A percentile compares a stretch with the other conserved stretches of the same genome.
phyloP scores from a whole-genome alignment of 805 yeast species.

The Lipomyces spencermartinsiae region DNA sequence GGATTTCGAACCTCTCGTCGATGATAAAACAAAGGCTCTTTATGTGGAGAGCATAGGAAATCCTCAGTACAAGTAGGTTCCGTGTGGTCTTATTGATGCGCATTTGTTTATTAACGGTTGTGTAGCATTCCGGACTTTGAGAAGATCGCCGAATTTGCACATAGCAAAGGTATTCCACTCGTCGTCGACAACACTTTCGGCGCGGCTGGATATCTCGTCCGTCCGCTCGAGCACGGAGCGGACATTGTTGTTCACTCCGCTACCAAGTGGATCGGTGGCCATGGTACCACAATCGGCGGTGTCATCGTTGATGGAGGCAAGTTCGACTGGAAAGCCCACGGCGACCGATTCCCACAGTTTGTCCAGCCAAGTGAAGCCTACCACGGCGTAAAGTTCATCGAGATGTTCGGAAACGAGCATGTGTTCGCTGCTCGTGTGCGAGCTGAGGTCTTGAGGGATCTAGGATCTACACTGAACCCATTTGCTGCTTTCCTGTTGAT shows the following conservation, averaged over 20 bases:
- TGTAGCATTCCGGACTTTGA: conserved; percentile 86
- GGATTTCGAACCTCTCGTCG: conserved; percentile 74
- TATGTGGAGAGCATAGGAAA: conserved; percentile 91
- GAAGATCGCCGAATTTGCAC: conserved; percentile 75
- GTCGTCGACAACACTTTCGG: conserved; percentile 97
- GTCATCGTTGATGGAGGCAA: conserved; percentile 88
- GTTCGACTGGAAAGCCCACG: conserved; percentile 87
- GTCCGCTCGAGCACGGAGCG: conserved; percentile 87
- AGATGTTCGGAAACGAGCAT: conserved; percentile 71
- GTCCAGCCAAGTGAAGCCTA: conserved; percentile 91
- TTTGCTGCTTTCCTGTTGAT: conserved; percentile 83
- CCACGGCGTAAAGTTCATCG: conserved; percentile 84
- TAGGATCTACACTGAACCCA: conserved; percentile 89
- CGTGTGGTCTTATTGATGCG: not conserved
- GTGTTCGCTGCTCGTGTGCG: conserved; percentile 84
- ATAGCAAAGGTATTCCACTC: conserved; percentile 83
- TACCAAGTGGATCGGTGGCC: conserved; percentile 98
- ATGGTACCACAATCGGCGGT: conserved; percentile 95
- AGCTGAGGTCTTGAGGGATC: conserved; percentile 85
- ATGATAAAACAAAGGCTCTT: conserved; percentile 85
- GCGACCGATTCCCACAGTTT: conserved; percentile 89
- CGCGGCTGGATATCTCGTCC: conserved; percentile 89
- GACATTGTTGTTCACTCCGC: conserved; percentile 94
- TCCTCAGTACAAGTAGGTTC: conserved; percentile 64
- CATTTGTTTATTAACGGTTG: not conserved